These are phyloP conservation scores for Vigna angularis DNA, from an alignment of 306 rosid species.

Conservation along the genomic window DNA sequence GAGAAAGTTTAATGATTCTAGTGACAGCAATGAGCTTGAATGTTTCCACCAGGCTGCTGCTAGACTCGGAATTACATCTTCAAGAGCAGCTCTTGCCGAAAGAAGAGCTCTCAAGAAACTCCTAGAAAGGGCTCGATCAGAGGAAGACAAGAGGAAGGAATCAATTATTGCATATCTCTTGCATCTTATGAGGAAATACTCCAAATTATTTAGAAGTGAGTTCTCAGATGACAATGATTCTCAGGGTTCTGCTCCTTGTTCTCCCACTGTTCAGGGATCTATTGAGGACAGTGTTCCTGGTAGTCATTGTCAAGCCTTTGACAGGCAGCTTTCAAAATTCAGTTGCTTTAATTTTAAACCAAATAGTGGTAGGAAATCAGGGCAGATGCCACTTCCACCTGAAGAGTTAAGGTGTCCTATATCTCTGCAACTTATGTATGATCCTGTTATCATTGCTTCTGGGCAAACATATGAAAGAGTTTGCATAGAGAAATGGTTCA, in stretches of 20 bases:
- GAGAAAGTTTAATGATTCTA: constrained; percentile 69
- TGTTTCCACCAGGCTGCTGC: constrained; percentile 94
- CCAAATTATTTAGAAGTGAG: constrained; percentile 93
- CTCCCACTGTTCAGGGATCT: constrained; percentile 86
- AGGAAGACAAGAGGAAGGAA: constrained; percentile 98
- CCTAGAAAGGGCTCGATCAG: constrained; percentile 85
- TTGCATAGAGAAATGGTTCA: constrained; percentile 95
- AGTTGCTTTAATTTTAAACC: constrained; percentile 76
- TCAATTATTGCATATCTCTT: constrained; percentile 91
- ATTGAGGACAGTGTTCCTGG: constrained; percentile 61
- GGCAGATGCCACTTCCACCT: constrained; percentile 80
- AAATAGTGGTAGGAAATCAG: constrained; percentile 57
- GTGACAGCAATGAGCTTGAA: constrained; percentile 85
- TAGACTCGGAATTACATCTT: constrained; percentile 91
- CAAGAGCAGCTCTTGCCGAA: constrained; percentile 93
- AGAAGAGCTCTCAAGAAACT: constrained; percentile 95
- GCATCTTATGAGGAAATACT: constrained; percentile 96
- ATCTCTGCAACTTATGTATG: constrained; percentile 93
- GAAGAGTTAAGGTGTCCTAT: constrained; percentile 98
- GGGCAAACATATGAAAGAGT: constrained; percentile 97
- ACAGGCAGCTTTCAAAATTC: constrained; percentile 78
- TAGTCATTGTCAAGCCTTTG: constrained; percentile 71
- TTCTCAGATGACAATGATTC: constrained; percentile 90
- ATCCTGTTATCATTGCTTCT: constrained; percentile 93
- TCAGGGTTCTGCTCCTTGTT: constrained; percentile 96